Percentiles rank a stretch among this genome's conserved stretches.
Conservation (phyloP, 2,329 filamentous ascomycete genomes). For the Cytospora mali region DNA sequence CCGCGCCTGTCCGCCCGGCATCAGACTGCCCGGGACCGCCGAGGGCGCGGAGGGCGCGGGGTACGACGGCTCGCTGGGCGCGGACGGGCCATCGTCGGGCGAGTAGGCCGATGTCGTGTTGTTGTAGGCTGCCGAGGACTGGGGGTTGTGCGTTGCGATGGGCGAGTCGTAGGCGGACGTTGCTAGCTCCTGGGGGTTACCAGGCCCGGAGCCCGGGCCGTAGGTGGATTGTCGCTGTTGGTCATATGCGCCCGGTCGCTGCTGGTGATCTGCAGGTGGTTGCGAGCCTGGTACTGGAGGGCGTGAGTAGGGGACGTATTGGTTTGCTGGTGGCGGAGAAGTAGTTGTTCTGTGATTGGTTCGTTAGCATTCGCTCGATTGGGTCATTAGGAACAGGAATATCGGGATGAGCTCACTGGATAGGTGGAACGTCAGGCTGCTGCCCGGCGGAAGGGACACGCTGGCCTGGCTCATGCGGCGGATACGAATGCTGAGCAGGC, state of each 20-base stretch:
- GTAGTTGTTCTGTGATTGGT: conserved; percentile 20
- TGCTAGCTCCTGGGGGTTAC: conserved; percentile 73
- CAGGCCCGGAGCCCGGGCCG: conserved; percentile 40
- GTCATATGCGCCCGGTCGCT: conserved; percentile 42
- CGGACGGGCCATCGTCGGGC: conserved; percentile 46
- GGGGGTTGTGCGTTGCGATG: conserved; percentile 56
- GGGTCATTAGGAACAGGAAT: too few relatives aligned
- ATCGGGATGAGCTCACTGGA: conserved; percentile 16
- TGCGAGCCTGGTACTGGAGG: conserved; percentile 22
- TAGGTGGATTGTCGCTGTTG: conserved; percentile 69
- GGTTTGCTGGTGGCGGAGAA: conserved; percentile 26
- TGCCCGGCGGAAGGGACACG: conserved; percentile 50
- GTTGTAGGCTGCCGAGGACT: conserved; percentile 47
- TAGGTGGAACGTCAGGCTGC: conserved; percentile 41
- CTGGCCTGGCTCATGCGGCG: conserved; percentile 55
- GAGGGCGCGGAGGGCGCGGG: conserved; percentile 28
- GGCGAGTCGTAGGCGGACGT: conserved; percentile 79
- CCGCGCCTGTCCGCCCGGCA: conserved; percentile 32
- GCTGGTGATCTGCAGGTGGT: conserved; percentile 43
- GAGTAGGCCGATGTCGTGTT: conserved; percentile 52
- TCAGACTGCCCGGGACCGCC: conserved; percentile 37
- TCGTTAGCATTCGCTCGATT: neutral
- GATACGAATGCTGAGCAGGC: conserved; percentile 49
- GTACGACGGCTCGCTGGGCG: conserved; percentile 41
- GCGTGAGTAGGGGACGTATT: conserved; percentile 26